These are phyloP conservation scores for Posidonia oceanica DNA, from an alignment of 116 monocot genomes.

Conservation along the genomic window DNA sequence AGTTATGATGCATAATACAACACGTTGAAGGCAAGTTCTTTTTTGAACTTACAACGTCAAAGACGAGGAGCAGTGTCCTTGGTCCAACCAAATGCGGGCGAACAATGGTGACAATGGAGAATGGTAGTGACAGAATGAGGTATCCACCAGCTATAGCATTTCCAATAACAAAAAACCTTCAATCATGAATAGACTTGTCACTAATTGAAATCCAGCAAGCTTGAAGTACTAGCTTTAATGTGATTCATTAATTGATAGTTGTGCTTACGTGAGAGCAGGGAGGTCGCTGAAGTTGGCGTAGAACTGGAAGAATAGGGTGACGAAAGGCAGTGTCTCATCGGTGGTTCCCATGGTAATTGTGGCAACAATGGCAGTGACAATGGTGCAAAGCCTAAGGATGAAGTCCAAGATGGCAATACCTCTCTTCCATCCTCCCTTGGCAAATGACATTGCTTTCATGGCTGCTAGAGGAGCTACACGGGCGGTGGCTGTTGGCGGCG, in stretches of 20 bases:
- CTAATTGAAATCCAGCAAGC: neutral
- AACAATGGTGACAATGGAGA: slow-evolving; percentile 36
- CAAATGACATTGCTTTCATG: slow-evolving; percentile 14
- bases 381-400: slow-evolving; percentile 47
- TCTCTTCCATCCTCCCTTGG: slow-evolving; percentile 38
- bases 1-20: no score
- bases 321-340: slow-evolving; percentile 77
- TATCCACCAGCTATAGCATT: slow-evolving; percentile 63
- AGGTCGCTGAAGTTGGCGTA: slow-evolving; percentile 47
- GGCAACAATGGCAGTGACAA: slow-evolving; percentile 36
- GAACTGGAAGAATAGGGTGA: slow-evolving; percentile 76
- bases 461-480: slow-evolving; percentile 9
- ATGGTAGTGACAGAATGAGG: slow-evolving; percentile 58
- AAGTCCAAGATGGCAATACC: slow-evolving; percentile 47
- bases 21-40: neutral
- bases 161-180: slow-evolving; percentile 73
- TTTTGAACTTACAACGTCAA: slow-evolving; percentile 44
- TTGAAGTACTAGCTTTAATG: neutral
- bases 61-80: slow-evolving; percentile 50
- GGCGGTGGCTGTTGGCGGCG: neutral
- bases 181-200: neutral
- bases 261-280: slow-evolving; percentile 40
- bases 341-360: slow-evolving; percentile 57
- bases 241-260: neutral
- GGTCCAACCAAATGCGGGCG: slow-evolving; percentile 27